These are phyloP conservation scores for Passiflora organensis DNA, from an alignment of 345 rosid species.

Conservation along the genomic window DNA sequence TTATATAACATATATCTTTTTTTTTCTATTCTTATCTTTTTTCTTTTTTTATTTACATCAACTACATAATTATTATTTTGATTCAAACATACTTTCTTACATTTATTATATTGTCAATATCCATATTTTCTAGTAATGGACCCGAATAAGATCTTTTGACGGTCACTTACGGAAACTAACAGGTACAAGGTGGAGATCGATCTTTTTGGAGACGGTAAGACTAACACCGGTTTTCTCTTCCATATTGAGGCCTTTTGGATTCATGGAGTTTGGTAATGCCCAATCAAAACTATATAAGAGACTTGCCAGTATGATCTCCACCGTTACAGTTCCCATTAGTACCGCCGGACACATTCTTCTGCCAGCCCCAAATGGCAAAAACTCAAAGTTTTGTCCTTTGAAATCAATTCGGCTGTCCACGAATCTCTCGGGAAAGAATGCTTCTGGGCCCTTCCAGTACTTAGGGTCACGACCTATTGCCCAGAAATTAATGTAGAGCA, in stretches of 20 bases:
- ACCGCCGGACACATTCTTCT: constrained; percentile 18
- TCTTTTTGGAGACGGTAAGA: constrained; percentile 25
- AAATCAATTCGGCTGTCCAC: constrained; percentile 5
- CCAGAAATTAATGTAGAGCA: constrained; percentile 35
- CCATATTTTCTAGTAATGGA: neutral
- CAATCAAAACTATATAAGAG: constrained; percentile 11
- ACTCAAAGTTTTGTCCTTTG: constrained; percentile 12
- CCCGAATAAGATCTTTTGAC: neutral
- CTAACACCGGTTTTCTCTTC: constrained; percentile 32
- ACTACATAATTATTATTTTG: no score
- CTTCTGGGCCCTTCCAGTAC: constrained; percentile 2
- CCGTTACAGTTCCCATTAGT: constrained; percentile 1
- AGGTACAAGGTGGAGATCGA: constrained; percentile 24
- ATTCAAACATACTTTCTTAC: no score
- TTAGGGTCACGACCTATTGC: constrained; percentile 33
- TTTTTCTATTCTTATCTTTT: no score
- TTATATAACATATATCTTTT: no score
- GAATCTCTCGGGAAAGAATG: constrained; percentile 11
- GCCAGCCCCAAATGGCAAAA: constrained; percentile 18
- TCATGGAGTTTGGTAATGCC: neutral
- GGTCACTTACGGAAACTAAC: neutral
- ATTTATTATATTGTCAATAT: neutral
- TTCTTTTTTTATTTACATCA: no score
- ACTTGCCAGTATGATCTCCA: constrained; percentile 7
- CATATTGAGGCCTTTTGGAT: constrained; percentile 12